phyloP scores from a whole-genome alignment of 805 yeast species.

The Lipomyces yamadae region DNA sequence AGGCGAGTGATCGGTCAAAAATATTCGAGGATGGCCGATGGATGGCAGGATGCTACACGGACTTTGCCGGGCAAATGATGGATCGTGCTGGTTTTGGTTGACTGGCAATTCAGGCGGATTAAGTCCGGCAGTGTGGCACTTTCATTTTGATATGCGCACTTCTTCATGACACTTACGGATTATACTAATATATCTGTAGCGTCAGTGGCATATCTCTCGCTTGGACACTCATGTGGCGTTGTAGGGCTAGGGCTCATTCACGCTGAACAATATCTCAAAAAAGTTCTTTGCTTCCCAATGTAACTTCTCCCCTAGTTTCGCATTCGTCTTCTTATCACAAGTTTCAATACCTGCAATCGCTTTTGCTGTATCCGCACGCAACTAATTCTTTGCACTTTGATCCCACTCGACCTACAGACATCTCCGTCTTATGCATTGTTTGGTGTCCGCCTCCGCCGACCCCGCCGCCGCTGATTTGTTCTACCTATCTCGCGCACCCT shows the following conservation, averaged over 20 bases:
- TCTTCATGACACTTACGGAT: too few relatives aligned
- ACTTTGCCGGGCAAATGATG: background rate
- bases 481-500: slow-evolving; percentile 30
- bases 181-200: too few relatives aligned
- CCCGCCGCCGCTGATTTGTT: slow-evolving; percentile 7
- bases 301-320: background rate
- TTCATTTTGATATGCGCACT: too few relatives aligned
- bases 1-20: background rate
- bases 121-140: too few relatives aligned
- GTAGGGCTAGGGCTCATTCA: background rate
- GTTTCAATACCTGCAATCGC: background rate
- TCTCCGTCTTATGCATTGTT: slow-evolving; percentile 27
- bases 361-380: background rate
- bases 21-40: background rate
- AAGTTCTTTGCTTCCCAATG: background rate
- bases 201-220: too few relatives aligned
- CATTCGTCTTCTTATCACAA: background rate
- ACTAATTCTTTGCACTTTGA: background rate
- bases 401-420: background rate
- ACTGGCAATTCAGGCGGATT: too few relatives aligned
- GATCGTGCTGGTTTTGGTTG: background rate
- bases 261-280: background rate
- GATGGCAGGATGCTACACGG: background rate
- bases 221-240: background rate
- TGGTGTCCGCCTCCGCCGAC: slow-evolving; percentile 9